Evolutionary conservation across 129 eudicot genomes (phyloP).

Genomic region (Arctium lappa): DNA sequence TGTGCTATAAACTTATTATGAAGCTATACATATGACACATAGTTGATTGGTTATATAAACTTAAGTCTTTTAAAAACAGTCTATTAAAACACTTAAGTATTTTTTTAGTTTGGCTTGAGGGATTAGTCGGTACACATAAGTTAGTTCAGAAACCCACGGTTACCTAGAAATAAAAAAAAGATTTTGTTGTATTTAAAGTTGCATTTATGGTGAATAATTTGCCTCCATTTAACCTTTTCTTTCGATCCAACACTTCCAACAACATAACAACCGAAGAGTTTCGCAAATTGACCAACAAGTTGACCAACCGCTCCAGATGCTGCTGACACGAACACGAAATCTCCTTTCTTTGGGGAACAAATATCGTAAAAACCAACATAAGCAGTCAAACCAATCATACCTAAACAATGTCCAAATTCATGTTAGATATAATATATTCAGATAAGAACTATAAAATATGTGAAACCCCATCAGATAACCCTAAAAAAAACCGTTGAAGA

Average conservation of each 20-base stretch:
- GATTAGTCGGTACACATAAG: too few relatives aligned
- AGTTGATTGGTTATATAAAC: not conserved
- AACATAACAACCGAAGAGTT: slow-evolving; percentile 28
- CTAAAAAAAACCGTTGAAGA: too few relatives aligned
- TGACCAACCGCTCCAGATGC: slow-evolving; percentile 49
- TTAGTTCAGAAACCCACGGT: too few relatives aligned
- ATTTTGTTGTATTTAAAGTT: not conserved
- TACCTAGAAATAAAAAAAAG: too few relatives aligned
- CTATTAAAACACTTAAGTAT: not conserved
- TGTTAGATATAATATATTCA: not conserved
- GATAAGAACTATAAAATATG: not conserved
- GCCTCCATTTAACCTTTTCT: slow-evolving; percentile 18
- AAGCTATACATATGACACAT: not conserved
- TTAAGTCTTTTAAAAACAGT: not conserved
- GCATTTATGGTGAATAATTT: not conserved
- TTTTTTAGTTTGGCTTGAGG: not conserved
- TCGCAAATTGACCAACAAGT: slow-evolving; percentile 49
- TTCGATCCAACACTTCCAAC: slow-evolving; percentile 25
- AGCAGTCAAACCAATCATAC: slow-evolving; percentile 26
- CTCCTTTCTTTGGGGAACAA: slow-evolving; percentile 30
- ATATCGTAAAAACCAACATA: slow-evolving; percentile 28
- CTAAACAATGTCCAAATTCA: slow-evolving; percentile 2
- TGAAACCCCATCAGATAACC: not conserved
- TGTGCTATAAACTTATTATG: not conserved
- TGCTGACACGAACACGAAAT: slow-evolving; percentile 32